Percentiles rank a stretch among this genome's conserved stretches.
phyloP scores from a whole-genome alignment of 2,329 filamentous ascomycete species.

The Cladosporium sphaerospermum region DNA sequence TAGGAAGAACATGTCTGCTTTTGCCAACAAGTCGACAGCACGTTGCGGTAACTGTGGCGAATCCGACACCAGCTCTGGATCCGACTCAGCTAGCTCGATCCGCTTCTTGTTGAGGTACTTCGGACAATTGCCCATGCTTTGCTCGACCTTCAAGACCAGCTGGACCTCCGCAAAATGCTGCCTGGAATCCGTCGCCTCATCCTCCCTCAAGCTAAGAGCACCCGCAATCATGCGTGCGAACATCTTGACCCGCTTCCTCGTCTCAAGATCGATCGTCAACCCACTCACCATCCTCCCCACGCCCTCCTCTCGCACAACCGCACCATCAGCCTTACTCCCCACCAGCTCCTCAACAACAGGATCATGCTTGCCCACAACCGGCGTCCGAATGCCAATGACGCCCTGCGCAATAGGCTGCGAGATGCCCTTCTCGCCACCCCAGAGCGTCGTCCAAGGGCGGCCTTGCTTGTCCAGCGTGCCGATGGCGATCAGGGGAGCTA shows the following conservation, averaged over 20 bases:
- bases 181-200: slow-evolving; percentile 24
- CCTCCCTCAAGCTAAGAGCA: slow-evolving; percentile 38
- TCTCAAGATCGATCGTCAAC: slow-evolving; percentile 58
- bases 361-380: slow-evolving; percentile 57
- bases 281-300: slow-evolving; percentile 53
- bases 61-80: slow-evolving; percentile 47
- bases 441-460: slow-evolving; percentile 69
- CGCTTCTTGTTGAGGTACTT: slow-evolving; percentile 77
- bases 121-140: slow-evolving; percentile 73
- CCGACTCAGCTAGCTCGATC: slow-evolving; percentile 50
- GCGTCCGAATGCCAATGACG: slow-evolving; percentile 58
- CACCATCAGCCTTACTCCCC: slow-evolving; percentile 39
- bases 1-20: slow-evolving; percentile 72
- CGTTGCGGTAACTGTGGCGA: slow-evolving; percentile 44
- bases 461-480: slow-evolving; percentile 62
- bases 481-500: slow-evolving; percentile 63
- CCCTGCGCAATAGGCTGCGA: slow-evolving; percentile 55
- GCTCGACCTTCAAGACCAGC: slow-evolving; percentile 62
- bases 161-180: slow-evolving; percentile 40
- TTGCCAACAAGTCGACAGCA: slow-evolving; percentile 54
- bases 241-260: slow-evolving; percentile 66
- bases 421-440: slow-evolving; percentile 69
- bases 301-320: slow-evolving; percentile 37
- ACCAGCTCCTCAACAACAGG: slow-evolving; percentile 63
- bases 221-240: slow-evolving; percentile 64